Evolutionary conservation across 2,329 filamentous ascomycete genomes (phyloP).

Genomic region (Epichloe sibirici): DNA sequence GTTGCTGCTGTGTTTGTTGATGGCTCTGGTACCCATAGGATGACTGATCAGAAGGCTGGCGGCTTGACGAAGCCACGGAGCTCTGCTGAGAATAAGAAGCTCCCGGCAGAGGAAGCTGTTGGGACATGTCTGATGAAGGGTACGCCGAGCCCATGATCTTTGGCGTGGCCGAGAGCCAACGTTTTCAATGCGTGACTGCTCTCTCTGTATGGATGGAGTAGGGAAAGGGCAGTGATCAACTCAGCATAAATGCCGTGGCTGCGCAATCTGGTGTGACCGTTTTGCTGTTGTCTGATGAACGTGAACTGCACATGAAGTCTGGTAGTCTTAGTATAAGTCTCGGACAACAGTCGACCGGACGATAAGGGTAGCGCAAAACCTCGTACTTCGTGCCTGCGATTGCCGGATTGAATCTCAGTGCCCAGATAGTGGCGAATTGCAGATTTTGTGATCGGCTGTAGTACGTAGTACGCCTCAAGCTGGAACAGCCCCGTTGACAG

Average conservation of each 20-base stretch:
- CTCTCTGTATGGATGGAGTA: not conserved
- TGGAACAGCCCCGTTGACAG: no score
- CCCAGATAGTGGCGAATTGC: not conserved
- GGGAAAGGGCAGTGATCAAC: no score
- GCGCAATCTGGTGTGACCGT: not conserved
- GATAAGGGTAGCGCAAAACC: not conserved
- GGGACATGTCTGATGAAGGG: slow-evolving; percentile 18
- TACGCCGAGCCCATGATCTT: slow-evolving; percentile 21
- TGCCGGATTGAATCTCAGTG: not conserved
- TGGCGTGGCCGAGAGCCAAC: not conserved
- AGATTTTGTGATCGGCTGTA: not conserved
- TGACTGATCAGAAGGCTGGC: slow-evolving; percentile 4
- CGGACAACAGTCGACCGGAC: not conserved
- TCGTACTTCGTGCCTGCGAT: not conserved
- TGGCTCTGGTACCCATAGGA: slow-evolving; percentile 6
- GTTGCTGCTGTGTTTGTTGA: slow-evolving; percentile 4
- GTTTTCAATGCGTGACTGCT: not conserved
- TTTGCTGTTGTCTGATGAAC: not conserved
- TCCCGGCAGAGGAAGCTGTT: slow-evolving; percentile 17
- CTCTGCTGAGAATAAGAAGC: slow-evolving; percentile 14
- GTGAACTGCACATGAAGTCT: not conserved
- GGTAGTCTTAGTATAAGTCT: no score
- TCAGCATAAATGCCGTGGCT: not conserved
- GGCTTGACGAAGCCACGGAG: slow-evolving; percentile 14
- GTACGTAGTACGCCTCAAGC: not conserved